Evolutionary conservation across 805 yeast genomes (phyloP).

Genomic region (Starmerella kuoi): DNA sequence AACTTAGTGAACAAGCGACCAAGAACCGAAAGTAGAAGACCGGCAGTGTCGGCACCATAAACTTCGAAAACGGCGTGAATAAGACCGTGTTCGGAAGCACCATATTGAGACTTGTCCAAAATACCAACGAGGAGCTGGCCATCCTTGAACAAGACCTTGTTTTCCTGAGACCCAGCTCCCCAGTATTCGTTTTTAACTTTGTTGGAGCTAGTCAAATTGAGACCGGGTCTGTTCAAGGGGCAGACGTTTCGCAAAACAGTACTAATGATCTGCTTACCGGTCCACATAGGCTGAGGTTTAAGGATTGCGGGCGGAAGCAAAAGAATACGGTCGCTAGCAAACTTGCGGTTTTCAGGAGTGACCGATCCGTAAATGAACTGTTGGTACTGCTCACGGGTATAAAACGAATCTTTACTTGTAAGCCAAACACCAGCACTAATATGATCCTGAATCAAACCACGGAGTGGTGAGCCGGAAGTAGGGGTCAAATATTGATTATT

Average conservation of each 20-base stretch:
- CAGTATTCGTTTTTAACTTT: slow-evolving; percentile 91
- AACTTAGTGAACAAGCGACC: slow-evolving; percentile 93
- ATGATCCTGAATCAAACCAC: slow-evolving; percentile 98
- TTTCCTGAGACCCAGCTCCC: slow-evolving; percentile 77
- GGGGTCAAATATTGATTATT: slow-evolving; percentile 97
- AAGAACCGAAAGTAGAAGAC: slow-evolving; percentile 77
- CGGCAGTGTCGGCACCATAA: slow-evolving; percentile 84
- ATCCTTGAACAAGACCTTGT: slow-evolving; percentile 68
- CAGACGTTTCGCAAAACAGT: slow-evolving; percentile 83
- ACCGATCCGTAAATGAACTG: slow-evolving; percentile 88
- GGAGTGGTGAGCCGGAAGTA: slow-evolving; percentile 93
- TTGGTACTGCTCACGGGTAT: slow-evolving; percentile 83
- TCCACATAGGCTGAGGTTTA: slow-evolving; percentile 89
- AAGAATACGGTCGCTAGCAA: slow-evolving; percentile 43
- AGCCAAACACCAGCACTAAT: slow-evolving; percentile 98
- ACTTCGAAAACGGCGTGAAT: slow-evolving; percentile 94
- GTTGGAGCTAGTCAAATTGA: slow-evolving; percentile 70
- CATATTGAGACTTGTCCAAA: slow-evolving; percentile 94
- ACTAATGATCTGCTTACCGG: slow-evolving; percentile 92
- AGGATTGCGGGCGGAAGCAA: slow-evolving; percentile 82
- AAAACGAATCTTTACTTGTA: slow-evolving; percentile 82
- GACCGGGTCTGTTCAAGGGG: slow-evolving; percentile 81
- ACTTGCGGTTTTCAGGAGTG: slow-evolving; percentile 95
- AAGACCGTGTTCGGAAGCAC: slow-evolving; percentile 93
- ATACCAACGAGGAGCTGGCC: slow-evolving; percentile 90